Percentiles rank a stretch among this genome's conserved stretches.
Conservation (phyloP, 2,329 filamentous ascomycete species). For the Botryosphaeria dothidea region DNA sequence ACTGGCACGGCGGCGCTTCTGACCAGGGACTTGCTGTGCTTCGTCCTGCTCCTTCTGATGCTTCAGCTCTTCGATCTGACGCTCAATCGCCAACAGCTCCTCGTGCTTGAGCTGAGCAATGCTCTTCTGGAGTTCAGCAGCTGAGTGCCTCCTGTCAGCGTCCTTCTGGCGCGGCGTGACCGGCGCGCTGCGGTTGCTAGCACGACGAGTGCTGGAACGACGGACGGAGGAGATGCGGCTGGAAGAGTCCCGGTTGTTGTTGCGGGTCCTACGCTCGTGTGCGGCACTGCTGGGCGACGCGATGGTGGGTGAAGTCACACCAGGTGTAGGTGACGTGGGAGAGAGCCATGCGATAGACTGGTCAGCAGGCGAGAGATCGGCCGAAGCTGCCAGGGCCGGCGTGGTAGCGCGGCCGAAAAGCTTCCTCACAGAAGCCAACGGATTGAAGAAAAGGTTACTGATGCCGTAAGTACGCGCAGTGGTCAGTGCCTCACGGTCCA, state of each 20-base stretch:
- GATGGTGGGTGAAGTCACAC: not conserved
- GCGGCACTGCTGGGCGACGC: slow-evolving; percentile 1
- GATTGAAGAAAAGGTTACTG: not conserved
- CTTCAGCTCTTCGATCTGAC: not conserved
- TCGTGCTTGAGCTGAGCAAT: not conserved
- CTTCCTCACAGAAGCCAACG: not conserved
- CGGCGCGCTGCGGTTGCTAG: not conserved
- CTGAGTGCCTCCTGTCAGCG: slow-evolving; percentile 5
- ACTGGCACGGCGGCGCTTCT: not conserved
- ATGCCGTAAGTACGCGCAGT: not conserved
- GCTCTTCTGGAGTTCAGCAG: not conserved
- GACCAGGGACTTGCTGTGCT: not conserved
- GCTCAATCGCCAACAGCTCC: not conserved
- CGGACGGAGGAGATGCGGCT: too few relatives aligned
- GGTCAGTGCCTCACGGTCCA: not conserved
- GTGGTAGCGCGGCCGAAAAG: not conserved
- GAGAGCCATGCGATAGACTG: not conserved
- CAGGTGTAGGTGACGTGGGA: too few relatives aligned
- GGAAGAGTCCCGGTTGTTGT: not conserved
- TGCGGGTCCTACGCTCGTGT: not conserved
- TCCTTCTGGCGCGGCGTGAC: slow-evolving; percentile 5
- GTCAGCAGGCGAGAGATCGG: not conserved
- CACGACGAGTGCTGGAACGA: too few relatives aligned
- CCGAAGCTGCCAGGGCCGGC: not conserved
- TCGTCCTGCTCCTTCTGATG: not conserved